A percentile compares a stretch with the other conserved stretches of the same genome.
Conservation (phyloP, 306 rosid species). For the Lithocarpus polystachyus region DNA sequence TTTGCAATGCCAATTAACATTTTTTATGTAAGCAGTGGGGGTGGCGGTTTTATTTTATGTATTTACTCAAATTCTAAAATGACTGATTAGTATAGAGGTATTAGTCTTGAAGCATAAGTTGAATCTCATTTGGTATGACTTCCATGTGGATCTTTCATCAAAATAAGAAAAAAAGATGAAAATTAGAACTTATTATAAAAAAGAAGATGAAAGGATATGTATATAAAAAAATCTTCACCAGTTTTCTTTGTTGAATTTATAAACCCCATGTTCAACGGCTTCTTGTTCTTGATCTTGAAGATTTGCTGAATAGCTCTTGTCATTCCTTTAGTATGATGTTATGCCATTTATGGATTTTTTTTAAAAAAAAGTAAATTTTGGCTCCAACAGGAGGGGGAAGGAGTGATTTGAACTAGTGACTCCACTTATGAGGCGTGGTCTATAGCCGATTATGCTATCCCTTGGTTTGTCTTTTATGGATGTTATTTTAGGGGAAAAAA, state of each 20-base stretch:
- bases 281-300: conserved; percentile 5
- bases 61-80: not conserved
- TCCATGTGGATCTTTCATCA: not conserved
- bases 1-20: not conserved
- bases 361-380: no score
- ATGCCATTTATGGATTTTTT: not conserved
- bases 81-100: not conserved
- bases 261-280: not conserved
- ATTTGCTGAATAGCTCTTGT: not conserved
- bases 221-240: not conserved
- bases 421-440: no score
- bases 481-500: not conserved
- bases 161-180: not conserved
- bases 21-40: not conserved
- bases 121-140: not conserved
- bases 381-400: no score
- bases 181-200: not conserved
- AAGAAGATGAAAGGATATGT: not conserved
- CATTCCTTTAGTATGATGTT: not conserved
- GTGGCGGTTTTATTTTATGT: not conserved
- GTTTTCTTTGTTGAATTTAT: not conserved
- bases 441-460: no score
- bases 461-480: no score
- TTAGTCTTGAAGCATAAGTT: not conserved
- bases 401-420: no score